Conservation (phyloP, 768 basidiomycete genomes). For the Pluteus cervinus region DNA sequence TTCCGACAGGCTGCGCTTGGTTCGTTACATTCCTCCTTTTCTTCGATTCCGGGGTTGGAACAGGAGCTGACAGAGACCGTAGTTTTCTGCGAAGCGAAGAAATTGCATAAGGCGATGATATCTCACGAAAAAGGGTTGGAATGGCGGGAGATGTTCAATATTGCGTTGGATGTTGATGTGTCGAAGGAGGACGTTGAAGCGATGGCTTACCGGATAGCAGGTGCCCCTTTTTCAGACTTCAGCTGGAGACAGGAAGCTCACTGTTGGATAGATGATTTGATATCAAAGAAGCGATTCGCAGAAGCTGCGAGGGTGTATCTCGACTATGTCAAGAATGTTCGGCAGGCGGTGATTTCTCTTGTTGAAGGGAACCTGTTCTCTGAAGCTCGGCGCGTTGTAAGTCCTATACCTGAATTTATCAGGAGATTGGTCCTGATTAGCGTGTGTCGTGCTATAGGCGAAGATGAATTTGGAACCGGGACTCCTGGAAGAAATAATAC, state of each 20-base stretch:
- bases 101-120: constrained; percentile 70
- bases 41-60: constrained; percentile 4
- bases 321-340: constrained; percentile 77
- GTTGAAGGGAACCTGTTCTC: constrained; percentile 80
- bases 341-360: constrained; percentile 69
- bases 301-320: constrained; percentile 82
- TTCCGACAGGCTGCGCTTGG: constrained; percentile 81
- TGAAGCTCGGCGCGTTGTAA: constrained; percentile 83
- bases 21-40: constrained; percentile 24
- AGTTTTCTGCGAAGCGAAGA: constrained; percentile 73
- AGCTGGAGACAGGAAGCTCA: background rate
- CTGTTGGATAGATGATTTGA: constrained; percentile 63
- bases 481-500: constrained; percentile 64
- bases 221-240: constrained; percentile 33
- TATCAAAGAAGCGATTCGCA: constrained; percentile 67
- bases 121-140: constrained; percentile 83
- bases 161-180: constrained; percentile 51
- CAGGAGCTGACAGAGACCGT: constrained; percentile 7
- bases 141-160: constrained; percentile 89
- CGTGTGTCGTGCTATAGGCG: constrained; percentile 35
- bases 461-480: constrained; percentile 48
- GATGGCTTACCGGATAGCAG: constrained; percentile 74
- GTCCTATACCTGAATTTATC: constrained; percentile 4
- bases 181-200: constrained; percentile 50
- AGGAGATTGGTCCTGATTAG: background rate